Base-by-base conservation (phyloP, 2,329 filamentous ascomycete genomes). In the Aspergillus sp. region DNA sequence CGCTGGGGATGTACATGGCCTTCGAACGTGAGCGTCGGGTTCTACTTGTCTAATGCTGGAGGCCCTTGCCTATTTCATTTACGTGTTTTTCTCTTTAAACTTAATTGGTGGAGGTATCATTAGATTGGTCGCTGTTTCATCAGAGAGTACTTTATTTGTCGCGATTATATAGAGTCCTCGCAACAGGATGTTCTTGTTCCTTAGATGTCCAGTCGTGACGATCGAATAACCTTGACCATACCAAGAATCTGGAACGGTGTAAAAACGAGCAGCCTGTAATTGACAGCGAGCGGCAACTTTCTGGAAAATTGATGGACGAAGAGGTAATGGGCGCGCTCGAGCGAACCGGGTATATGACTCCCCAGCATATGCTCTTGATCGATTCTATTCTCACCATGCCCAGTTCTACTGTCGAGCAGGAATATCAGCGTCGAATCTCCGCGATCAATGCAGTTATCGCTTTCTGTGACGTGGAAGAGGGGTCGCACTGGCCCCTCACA, bases 231-330 rank as follows among this genome's bases (percentile, higher is more conserved):
- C n/a, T n/a, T n/a, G n/a, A n/a, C n/a, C n/a, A n/a, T n/a, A n/a
- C n/a, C n/a, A n/a, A 20, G 20, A 71, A 71, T 42, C 57, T 70
- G 26, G 61, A 69, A 56, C 58, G 60, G 29, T 71, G 70, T 49
- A 68, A 67, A 42, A 67, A 71, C n/a, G 58, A 71, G 57, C 63
- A 71, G 59, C 68, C 63, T n/a, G 68, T 70, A 49, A 66, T 71
- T 49, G 63, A 70, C 45, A 58, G 59, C n/a, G 60, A 71, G 54
- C 57, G 58, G 54, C 59, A 70, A 61, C 60, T 71, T 10, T 56
- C 67, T 7, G 63, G 66, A 60, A 69, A 68, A 39, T 16, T 71
- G 26, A 60, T 71, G 22, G 57, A 70, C 55, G 49, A 60, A 62
- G 54, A 71, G 58, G 65, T 70, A 2, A 66, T 66, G 36, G 63